Evolutionary conservation across 345 rosid genomes (phyloP), one percentile per base, ranked within the genome.

Genomic region (Eucalyptus tenuipes): DNA sequence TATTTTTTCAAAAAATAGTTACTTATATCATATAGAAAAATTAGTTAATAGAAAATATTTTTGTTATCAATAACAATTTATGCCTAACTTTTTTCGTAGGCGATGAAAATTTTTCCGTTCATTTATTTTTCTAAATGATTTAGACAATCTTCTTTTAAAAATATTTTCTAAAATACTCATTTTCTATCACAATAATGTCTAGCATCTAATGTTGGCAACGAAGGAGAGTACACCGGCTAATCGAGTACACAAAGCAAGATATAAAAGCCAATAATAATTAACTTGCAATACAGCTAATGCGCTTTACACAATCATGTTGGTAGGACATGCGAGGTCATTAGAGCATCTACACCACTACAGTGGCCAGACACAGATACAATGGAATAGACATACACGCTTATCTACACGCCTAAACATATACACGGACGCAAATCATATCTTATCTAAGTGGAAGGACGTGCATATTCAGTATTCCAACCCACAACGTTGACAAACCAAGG

Each of bases 71-170:
- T 52, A 52, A 52, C 4, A 18, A 52, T 52, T 52, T 52, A 18
- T 52, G 10, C 25, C 57, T 52, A 18, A 52, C 10, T 52, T 52
- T 52, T 52, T 52, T 18, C 7, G 4, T 18, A 52, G 55, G 22
- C 4, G 2, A 20, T 52, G 9, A 52, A 3, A 0, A 0, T 3
- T 18, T 52, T 18, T 52, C 57, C 57, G 18, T 22, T 18, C 24
- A 52, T 52, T 52, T 52, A 52, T 20, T 52, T 52, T 52, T 52
- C 25, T 52, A 52, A 52, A 52, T 52, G 25, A 52, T 24, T 24
- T 55, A 10, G 13, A 22, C 61, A 55, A 10, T 24, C 29, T 24
- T 55, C 6, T 55, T 55, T 55, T 24, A 24, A 52, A 55, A 24
- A 55, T 55, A 55, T 55, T 55, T 55, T 24, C 27, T 8, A 55